Evolutionary conservation across 768 basidiomycete genomes (phyloP), one percentile per base, ranked within the genome.

Genomic region (Hortiboletus flavorubellus): DNA sequence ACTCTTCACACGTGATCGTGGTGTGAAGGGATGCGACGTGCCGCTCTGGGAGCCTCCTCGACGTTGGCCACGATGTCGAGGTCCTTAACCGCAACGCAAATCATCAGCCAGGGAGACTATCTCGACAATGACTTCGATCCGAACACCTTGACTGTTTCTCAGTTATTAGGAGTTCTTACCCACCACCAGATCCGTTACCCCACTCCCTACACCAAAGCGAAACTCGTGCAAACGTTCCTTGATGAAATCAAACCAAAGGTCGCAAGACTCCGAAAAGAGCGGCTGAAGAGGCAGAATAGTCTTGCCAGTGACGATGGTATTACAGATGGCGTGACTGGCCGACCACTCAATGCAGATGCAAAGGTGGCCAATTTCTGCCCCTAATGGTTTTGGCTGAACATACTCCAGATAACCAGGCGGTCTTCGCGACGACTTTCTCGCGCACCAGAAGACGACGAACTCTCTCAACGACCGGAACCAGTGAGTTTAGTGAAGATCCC

Each of bases 221-320:
- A 85, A 65, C 80, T 93, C 18, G 80, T 92, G 12, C 79, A 84
- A 55, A 71, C 85, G n/a, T 93, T 93, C 72, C 83, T 89, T 56
- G 81, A 87, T 47, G 81, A 92, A 75, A 80, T 93, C 59, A 87
- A 82, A 67, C 71, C 82, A 18, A 80, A 81, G 51, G 72, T 78
- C 11, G 64, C 68, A 29, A 83, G 82, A 60, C 72, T 87, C 53
- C 84, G 80, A 68, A 84, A 78, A 55, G 85, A 91, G 58, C 76
- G 83, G 44, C 54, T 85, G 38, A 83, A 82, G 73, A 81, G 77
- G 59, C 80, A 83, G 68, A 85, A 83, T 49, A 91, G 87, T 59
- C 69, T 79, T 48, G 84, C 92, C 6, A 92, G 89, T 63, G 87
- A 89, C 56, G 85, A 90, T 53, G 91, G 91, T 5, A 93, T 93